Percentiles rank a stretch among this genome's conserved stretches.
Evolutionary conservation across 495 filamentous ascomycete species (phyloP).

Genomic region (Schizothecium vesticola): DNA sequence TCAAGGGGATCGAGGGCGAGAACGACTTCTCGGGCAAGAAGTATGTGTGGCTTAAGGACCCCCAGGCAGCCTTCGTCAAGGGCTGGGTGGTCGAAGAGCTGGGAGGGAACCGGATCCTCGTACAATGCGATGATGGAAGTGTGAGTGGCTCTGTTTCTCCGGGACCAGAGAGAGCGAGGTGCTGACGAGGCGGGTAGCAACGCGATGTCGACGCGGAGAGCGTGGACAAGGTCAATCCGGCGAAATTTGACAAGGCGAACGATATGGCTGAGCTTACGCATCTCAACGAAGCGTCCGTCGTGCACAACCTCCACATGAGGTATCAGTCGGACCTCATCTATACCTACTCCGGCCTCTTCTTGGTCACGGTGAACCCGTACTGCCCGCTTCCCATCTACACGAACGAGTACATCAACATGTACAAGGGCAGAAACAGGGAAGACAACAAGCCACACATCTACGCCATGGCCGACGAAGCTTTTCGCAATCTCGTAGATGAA

Average conservation of each 20-base stretch:
- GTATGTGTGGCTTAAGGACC: conserved; percentile 94
- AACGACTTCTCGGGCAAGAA: conserved; percentile 98
- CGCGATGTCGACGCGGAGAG: conserved; percentile 75
- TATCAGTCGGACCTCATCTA: conserved; percentile 97
- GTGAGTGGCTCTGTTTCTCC: conserved; percentile 44
- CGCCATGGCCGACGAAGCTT: conserved; percentile 97
- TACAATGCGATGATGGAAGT: conserved; percentile 91
- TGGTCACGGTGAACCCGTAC: conserved; percentile 97
- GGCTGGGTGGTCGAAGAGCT: conserved; percentile 86
- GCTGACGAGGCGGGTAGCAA: conserved; percentile 54
- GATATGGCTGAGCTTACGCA: conserved; percentile 99
- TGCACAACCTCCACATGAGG: conserved; percentile 90
- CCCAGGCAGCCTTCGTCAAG: conserved; percentile 80
- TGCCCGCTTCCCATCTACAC: conserved; percentile 92
- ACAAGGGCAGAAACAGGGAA: conserved; percentile 80
- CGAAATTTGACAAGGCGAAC: conserved; percentile 97
- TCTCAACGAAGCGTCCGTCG: conserved; percentile 94
- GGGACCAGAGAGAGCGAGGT: background rate
- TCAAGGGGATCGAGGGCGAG: conserved; percentile 80
- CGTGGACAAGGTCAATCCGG: conserved; percentile 98
- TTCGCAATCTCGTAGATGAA: conserved; percentile 90
- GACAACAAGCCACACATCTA: conserved; percentile 98
- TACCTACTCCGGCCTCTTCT: conserved; percentile 96
- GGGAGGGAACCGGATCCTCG: conserved; percentile 59
- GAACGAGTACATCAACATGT: conserved; percentile 95